Evolutionary conservation across 768 basidiomycete genomes (phyloP).

Genomic region (Xerocomellus dryophilus): DNA sequence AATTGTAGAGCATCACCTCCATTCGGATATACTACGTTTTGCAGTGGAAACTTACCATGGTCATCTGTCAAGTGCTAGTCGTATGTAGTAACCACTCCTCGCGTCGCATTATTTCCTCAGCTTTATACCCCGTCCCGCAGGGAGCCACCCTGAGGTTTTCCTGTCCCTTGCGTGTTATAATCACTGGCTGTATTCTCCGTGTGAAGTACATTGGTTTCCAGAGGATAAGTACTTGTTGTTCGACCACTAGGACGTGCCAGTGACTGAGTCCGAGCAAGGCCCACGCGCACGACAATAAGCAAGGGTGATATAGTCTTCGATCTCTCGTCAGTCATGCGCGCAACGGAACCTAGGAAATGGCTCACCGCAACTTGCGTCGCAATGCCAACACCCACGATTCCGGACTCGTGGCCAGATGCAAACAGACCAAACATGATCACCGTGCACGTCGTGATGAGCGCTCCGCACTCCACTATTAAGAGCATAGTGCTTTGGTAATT

Average conservation of each 20-base stretch:
- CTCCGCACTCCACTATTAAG: conserved; percentile 20
- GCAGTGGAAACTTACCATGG: too few relatives aligned
- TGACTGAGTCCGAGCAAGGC: conserved; percentile 1
- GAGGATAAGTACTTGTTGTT: neutral
- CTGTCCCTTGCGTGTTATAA: neutral
- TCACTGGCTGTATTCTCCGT: neutral
- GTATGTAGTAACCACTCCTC: too few relatives aligned
- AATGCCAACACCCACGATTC: conserved; percentile 15
- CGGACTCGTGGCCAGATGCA: conserved; percentile 8
- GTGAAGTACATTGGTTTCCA: conserved; percentile 2
- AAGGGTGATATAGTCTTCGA: conserved; percentile 17
- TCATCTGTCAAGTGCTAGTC: too few relatives aligned
- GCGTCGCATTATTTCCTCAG: neutral
- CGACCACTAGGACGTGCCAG: neutral
- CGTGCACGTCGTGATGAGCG: conserved; percentile 19
- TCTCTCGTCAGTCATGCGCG: neutral
- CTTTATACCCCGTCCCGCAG: neutral
- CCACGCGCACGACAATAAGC: conserved; percentile 17
- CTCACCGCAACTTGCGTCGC: conserved; percentile 20
- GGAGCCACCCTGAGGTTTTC: neutral
- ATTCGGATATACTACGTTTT: too few relatives aligned
- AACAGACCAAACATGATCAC: conserved; percentile 19
- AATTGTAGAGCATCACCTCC: too few relatives aligned
- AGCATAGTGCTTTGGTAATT: conserved; percentile 15
- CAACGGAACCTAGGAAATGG: neutral